A percentile compares a stretch with the other conserved stretches of the same genome.
Conservation (phyloP, 1,284 basidiomycete species). For the Sanghuangporus sanghuang region DNA sequence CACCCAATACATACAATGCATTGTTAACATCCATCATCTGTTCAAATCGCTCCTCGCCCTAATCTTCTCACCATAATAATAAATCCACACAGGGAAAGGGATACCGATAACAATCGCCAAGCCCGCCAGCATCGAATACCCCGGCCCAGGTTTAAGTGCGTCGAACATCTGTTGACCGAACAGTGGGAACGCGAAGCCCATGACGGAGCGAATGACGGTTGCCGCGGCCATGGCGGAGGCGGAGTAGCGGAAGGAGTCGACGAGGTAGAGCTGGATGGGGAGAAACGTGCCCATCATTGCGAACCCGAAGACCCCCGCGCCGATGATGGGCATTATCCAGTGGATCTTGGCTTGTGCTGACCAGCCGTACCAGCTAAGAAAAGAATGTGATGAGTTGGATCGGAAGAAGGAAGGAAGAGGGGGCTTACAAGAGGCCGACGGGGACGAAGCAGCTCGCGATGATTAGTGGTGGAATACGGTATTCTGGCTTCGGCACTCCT, state of each 20-base stretch:
- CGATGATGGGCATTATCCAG: slow-evolving; percentile 71
- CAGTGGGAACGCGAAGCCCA: slow-evolving; percentile 70
- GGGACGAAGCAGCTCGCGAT: slow-evolving; percentile 68
- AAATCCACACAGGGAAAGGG: slow-evolving; percentile 63
- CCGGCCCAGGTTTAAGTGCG: slow-evolving; percentile 57
- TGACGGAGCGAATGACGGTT: slow-evolving; percentile 62
- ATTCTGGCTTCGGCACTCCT: slow-evolving; percentile 64
- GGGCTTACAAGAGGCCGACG: slow-evolving; percentile 62
- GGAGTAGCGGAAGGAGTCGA: slow-evolving; percentile 65
- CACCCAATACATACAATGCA: too few species aligned
- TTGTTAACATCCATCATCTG: slow-evolving; percentile 19
- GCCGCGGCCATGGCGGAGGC: slow-evolving; percentile 66
- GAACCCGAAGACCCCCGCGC: slow-evolving; percentile 43
- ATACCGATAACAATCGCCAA: slow-evolving; percentile 29
- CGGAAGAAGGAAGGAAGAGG: slow-evolving; percentile 14
- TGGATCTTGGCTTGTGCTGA: slow-evolving; percentile 53
- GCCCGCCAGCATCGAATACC: slow-evolving; percentile 56
- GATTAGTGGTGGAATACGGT: slow-evolving; percentile 64
- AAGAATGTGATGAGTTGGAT: not conserved
- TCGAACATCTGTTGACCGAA: slow-evolving; percentile 67
- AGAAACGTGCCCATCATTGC: slow-evolving; percentile 58
- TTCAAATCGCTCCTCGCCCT: slow-evolving; percentile 32
- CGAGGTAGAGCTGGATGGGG: slow-evolving; percentile 65
- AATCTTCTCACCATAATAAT: slow-evolving; percentile 50
- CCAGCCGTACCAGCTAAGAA: slow-evolving; percentile 65